Base-by-base conservation (phyloP, 768 basidiomycete genomes). In the Russula brevipes region DNA sequence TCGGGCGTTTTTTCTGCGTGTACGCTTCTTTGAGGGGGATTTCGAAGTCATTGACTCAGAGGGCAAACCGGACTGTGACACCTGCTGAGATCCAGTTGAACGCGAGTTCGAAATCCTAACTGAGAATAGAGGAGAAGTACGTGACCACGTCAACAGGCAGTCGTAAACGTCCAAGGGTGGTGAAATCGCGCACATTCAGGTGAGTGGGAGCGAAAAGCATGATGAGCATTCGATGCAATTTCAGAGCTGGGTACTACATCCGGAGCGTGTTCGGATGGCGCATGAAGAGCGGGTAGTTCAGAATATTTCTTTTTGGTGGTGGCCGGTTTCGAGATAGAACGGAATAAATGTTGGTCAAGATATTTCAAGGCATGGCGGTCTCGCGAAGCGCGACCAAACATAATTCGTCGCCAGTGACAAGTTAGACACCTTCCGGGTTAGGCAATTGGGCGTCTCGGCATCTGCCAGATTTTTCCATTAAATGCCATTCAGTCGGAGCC, bases 201-300 rank as follows among this genome's bases (percentile, higher is more conserved):
- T 35, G 30, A 6, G 5, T 12, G 31, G 14, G 58, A 12, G 11
- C n/a, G 35, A 36, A 31, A 19, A 14, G 45, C 5, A 36, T 14
- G 12, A 1, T 16, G 47, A 17, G 54, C 19, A 60, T 60, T 17
- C 19, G 50, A 52, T 5, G 17, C 30, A 33, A 16, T 38, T 14
- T 35, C 9, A 49, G n/a, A 46, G 10, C 36, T 68, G 19, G 85
- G 69, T 16, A 84, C 77, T 55, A 71, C 60, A 44, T 80, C 80
- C 47, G 69, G 66, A 19, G 72, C 70, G 46, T 82, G 83, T 70
- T 83, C 78, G 31, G 77, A 75, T 50, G 75, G 71, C 30, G 78
- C 55, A 68, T 74, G 80, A 39, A 71, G 68, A 30, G 76, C 75
- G 12, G 89, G 89, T 5, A 91, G 78, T 33, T 89, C 86, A 17